phyloP scores from a whole-genome alignment of 2,329 filamentous ascomycete species.

The Lecanoromycetidae sp. region DNA sequence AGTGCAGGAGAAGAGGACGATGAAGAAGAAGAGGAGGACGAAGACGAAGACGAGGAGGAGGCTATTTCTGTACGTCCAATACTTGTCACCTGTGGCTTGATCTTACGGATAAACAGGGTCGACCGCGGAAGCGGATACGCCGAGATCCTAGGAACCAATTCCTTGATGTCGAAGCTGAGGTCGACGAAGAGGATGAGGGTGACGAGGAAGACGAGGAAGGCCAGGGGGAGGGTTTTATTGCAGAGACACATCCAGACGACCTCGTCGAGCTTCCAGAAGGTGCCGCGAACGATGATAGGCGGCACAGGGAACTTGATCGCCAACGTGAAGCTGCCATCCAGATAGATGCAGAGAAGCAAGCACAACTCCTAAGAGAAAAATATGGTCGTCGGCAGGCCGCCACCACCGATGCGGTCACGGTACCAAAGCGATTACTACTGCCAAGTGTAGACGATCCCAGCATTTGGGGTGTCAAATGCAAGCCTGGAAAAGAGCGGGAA shows the following conservation, averaged over 20 bases:
- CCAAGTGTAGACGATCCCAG: constrained; percentile 91
- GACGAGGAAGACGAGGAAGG: constrained; percentile 85
- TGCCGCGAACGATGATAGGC: constrained; percentile 74
- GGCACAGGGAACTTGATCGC: constrained; percentile 87
- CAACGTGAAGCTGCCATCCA: constrained; percentile 80
- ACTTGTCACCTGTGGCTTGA: not conserved
- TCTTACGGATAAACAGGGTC: constrained; percentile 34
- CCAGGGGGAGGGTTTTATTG: constrained; percentile 71
- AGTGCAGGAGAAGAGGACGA: constrained; percentile 24
- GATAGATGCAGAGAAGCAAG: constrained; percentile 87
- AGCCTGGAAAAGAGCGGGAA: constrained; percentile 90
- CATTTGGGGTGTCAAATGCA: constrained; percentile 89
- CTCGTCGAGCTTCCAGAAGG: constrained; percentile 61
- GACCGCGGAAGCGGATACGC: constrained; percentile 68
- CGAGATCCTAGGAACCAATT: constrained; percentile 68
- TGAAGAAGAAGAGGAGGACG: constrained; percentile 27
- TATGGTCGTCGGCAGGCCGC: constrained; percentile 66
- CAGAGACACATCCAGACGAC: constrained; percentile 84
- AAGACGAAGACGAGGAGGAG: constrained; percentile 42
- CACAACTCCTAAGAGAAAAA: constrained; percentile 71
- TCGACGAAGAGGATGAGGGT: constrained; percentile 80
- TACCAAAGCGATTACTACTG: constrained; percentile 74
- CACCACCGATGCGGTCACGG: constrained; percentile 59
- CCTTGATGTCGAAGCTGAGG: constrained; percentile 96
- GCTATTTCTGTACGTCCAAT: constrained; percentile 37